Percentiles rank a stretch among this genome's conserved stretches.
Conservation (phyloP, 768 basidiomycete species). For the Agrocybe pediades region DNA sequence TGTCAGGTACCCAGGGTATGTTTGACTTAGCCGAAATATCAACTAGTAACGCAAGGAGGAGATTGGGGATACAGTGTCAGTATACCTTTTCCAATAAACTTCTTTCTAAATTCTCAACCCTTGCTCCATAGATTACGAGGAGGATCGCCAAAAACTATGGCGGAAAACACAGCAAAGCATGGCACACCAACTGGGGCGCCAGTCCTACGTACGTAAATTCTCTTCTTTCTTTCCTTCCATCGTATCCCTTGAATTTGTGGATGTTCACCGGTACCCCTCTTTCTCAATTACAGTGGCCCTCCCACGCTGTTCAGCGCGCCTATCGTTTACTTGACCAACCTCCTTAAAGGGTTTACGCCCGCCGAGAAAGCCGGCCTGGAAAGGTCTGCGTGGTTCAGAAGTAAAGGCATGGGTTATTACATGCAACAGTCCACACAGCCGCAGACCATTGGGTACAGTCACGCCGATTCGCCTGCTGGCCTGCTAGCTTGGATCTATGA, state of each 20-base stretch:
- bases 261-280: too few relatives aligned
- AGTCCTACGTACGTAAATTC: not conserved
- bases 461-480: slow-evolving; percentile 60
- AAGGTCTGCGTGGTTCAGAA: slow-evolving; percentile 26
- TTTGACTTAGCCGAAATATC: not conserved
- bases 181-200: slow-evolving; percentile 43
- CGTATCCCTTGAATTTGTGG: too few relatives aligned
- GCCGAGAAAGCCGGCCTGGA: slow-evolving; percentile 35
- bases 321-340: slow-evolving; percentile 19
- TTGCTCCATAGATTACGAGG: slow-evolving; percentile 24
- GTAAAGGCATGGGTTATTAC: slow-evolving; percentile 38
- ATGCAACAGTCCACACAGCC: slow-evolving; percentile 44
- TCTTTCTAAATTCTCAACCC: not conserved
- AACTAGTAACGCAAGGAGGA: slow-evolving; percentile 47
- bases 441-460: slow-evolving; percentile 53
- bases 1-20: not conserved
- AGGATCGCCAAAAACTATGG: slow-evolving; percentile 28
- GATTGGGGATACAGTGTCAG: slow-evolving; percentile 45
- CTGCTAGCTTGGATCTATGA: slow-evolving; percentile 60
- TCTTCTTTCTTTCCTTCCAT: too few relatives aligned
- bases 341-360: slow-evolving; percentile 26
- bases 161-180: slow-evolving; percentile 44
- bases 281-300: slow-evolving; percentile 15
- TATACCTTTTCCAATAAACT: too few relatives aligned
- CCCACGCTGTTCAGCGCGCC: slow-evolving; percentile 16